Base-by-base conservation (phyloP, 192 early-diverging fungal genomes). In the Haplosporangium gracile region DNA sequence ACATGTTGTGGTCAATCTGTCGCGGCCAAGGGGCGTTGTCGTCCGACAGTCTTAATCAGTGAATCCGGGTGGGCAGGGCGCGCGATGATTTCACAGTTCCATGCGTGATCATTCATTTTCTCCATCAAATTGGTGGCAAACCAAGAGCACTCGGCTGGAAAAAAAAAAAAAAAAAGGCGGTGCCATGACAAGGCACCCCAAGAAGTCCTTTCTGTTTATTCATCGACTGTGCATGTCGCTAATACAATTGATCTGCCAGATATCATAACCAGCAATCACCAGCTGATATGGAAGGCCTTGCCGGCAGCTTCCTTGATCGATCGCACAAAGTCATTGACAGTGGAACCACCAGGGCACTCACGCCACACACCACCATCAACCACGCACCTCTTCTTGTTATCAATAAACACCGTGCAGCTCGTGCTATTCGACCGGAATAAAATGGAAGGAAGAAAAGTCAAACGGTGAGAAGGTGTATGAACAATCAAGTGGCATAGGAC, bases 391-490 rank as follows among this genome's bases (percentile, higher is more conserved):
- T 72, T 87, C 81, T 91, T 91, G 39, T 91, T 89, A 47, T 92
- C 78, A 38, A 95, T 90, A 78, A 86, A 91, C 39, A 95, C 89
- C 2, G 93, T 94, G 39, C 93, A 93, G 78, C 93, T 94, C 18
- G 84, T 81, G 34, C 84, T 86, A 74, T 47, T 47, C 60, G 0
- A 32, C 60, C 22, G 8, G n/a, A 38, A 36, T 36, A 65, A 49
- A 49, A 70, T 36, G 72, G 53, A 22, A 57, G 3, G 11, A 36
- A 18, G 16, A 5, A 38, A 34, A 9, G 13, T 36, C 32, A 36
- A 36, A 36, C 36, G 36, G 36, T 36, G 36, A 36, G 36, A 36
- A 36, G 36, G 36, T 36, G 36, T 45, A 69, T 18, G 32, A 10
- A 39, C 36, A 10, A 39, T 47, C 47, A 29, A 24, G 24, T 18